Evolutionary conservation across 257 asterid genomes (phyloP).

Genomic region (Salvia hispanica): DNA sequence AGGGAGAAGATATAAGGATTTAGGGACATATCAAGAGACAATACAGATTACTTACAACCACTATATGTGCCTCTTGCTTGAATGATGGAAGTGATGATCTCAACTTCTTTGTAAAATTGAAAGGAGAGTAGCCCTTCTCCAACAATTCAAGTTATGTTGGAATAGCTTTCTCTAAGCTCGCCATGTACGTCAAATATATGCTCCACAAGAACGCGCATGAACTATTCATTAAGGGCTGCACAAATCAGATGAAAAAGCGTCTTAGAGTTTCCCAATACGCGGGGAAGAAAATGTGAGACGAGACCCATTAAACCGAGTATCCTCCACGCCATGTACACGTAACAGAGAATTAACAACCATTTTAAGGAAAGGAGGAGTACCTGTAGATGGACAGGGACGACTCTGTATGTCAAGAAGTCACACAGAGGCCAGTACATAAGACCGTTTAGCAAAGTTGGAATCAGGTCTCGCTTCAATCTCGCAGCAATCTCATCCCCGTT

Average conservation of each 20-base stretch:
- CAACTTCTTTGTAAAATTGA: slow-evolving; percentile 5
- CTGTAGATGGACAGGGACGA: slow-evolving; percentile 84
- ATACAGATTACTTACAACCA: not conserved
- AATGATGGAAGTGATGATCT: slow-evolving; percentile 13
- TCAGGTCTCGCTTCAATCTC: slow-evolving; percentile 76
- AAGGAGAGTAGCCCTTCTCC: no score
- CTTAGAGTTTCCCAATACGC: not conserved
- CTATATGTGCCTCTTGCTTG: slow-evolving; percentile 1
- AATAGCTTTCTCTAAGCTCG: slow-evolving; percentile 66
- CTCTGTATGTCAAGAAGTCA: slow-evolving; percentile 79
- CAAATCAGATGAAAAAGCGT: slow-evolving; percentile 5
- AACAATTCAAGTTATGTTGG: slow-evolving; percentile 37
- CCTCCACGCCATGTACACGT: not conserved
- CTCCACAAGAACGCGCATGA: slow-evolving; percentile 81
- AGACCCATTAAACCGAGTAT: not conserved
- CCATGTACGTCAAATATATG: slow-evolving; percentile 89
- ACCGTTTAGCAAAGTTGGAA: slow-evolving; percentile 76
- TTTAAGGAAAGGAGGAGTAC: slow-evolving; percentile 39
- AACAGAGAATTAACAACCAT: not conserved
- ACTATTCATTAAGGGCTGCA: slow-evolving; percentile 83
- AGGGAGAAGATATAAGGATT: not conserved
- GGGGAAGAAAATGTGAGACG: not conserved
- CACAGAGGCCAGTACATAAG: slow-evolving; percentile 86
- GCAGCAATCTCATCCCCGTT: slow-evolving; percentile 59
- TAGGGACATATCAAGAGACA: slow-evolving; percentile 1